Evolutionary conservation across 2,329 filamentous ascomycete genomes (phyloP), one percentile per base, ranked within the genome.

Genomic region (Verticillium zaregamsianum): DNA sequence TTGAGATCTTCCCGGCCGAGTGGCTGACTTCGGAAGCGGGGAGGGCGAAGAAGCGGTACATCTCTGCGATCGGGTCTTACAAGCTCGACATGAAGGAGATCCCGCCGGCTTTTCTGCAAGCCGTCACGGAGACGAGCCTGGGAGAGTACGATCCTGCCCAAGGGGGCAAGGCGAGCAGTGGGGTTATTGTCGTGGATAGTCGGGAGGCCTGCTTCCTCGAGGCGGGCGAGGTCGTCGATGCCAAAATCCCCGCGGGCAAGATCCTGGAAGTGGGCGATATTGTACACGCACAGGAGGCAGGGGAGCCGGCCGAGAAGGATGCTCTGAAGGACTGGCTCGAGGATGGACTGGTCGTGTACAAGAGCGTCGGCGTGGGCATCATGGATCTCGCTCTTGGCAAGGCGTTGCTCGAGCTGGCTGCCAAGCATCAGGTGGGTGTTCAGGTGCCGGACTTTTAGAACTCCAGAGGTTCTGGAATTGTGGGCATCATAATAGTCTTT

Each of bases 221-320:
- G 71, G 90, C 93, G 0, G 94, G 94, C 0, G 94, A 98, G 77
- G 80, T 98, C 57, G 89, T 96, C 11, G 86, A 92, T 66, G 91
- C 92, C 0, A 88, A 87, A 0, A 79, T 97, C 32, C 81, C 81
- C 25, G 87, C 91, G 0, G 83, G 87, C 55, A 89, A 96, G 68
- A 83, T 97, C 3, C 91, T 97, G 0, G 94, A 97, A 71, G 78
- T 97, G 4, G 83, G 86, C 14, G 86, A 88, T 82, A 79, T 88
- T 33, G 80, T 82, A 5, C 76, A 77, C 20, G 63, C 66, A 59
- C 61, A 59, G 62, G 62, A 64, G 57, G 35, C 55, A 60, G 55
- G 76, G 58, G 77, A 80, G 68, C 73, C 77, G 62, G 75, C 77
- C 63, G 77, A 77, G 62, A 80, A 85, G 58, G 78, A 85, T 59